These are phyloP conservation scores for Fusarium pseudonygamai DNA, from an alignment of 2,329 filamentous ascomycete species.

Conservation along the genomic window DNA sequence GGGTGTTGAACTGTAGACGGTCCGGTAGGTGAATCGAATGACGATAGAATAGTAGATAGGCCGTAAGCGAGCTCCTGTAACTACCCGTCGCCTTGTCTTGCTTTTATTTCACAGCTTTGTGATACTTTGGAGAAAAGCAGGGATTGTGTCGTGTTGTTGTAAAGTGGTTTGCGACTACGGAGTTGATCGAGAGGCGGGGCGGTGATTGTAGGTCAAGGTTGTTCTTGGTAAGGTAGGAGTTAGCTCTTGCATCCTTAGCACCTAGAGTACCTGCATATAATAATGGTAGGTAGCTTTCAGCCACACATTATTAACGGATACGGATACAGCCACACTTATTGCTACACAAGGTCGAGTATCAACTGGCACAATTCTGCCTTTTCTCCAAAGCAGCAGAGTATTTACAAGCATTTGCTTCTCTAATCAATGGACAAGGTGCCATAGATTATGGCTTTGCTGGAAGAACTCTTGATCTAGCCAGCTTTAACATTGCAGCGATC, in stretches of 20 bases:
- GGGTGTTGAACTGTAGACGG: neutral
- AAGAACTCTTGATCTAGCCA: neutral
- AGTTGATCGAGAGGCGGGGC: constrained; percentile 21
- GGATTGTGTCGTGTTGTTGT: neutral
- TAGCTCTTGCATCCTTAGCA: constrained; percentile 4
- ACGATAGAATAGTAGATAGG: neutral
- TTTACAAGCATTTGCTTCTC: neutral
- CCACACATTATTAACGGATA: constrained; percentile 3
- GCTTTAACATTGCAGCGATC: neutral
- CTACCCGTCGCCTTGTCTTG: neutral
- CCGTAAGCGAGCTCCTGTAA: neutral
- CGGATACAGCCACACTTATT: constrained; percentile 17
- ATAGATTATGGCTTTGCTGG: neutral
- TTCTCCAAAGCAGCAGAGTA: neutral
- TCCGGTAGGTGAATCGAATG: neutral
- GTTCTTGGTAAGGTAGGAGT: neutral
- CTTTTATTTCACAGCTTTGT: neutral
- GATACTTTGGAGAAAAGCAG: neutral
- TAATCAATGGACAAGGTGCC: neutral
- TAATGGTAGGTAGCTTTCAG: constrained; percentile 10
- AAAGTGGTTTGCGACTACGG: neutral
- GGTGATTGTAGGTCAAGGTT: constrained; percentile 16
- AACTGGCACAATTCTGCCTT: neutral
- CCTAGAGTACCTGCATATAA: neutral
- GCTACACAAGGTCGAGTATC: neutral